Conservation (phyloP, 164 flowering plant species). For the Cinnamomum micranthum region DNA sequence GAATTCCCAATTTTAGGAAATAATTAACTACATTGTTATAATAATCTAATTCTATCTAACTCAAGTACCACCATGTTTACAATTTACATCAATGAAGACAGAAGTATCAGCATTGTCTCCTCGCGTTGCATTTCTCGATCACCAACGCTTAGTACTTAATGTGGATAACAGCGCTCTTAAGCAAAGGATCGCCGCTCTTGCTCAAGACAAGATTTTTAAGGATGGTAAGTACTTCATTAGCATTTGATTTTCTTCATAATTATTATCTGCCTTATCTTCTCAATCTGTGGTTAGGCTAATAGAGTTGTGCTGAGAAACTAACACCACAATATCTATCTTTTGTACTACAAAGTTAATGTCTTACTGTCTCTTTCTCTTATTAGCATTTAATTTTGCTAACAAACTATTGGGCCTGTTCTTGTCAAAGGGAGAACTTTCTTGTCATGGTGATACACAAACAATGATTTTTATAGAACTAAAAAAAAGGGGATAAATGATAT, state of each 20-base stretch:
- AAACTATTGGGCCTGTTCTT: too few relatives aligned
- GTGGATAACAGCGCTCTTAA: conserved; percentile 75
- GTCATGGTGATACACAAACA: too few relatives aligned
- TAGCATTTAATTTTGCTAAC: too few relatives aligned
- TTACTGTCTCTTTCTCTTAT: too few relatives aligned
- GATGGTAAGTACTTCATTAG: conserved; percentile 45
- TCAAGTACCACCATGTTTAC: neutral
- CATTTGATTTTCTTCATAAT: neutral
- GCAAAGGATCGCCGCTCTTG: conserved; percentile 78
- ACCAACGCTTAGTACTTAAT: conserved; percentile 69
- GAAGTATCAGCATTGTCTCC: conserved; percentile 78
- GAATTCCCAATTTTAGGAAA: neutral
- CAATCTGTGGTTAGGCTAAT: neutral
- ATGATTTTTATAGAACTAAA: too few relatives aligned
- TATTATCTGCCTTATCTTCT: neutral
- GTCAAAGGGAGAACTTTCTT: too few relatives aligned
- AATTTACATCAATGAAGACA: conserved; percentile 26
- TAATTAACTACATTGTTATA: neutral
- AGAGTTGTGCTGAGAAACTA: too few relatives aligned
- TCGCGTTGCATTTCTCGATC: conserved; percentile 70
- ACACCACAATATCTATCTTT: too few relatives aligned
- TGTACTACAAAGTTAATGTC: too few relatives aligned
- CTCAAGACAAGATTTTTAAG: conserved; percentile 80
- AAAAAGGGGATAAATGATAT: too few relatives aligned
- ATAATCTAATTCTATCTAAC: neutral